Conservation (phyloP, 306 rosid genomes). For the Vigna unguiculata region DNA sequence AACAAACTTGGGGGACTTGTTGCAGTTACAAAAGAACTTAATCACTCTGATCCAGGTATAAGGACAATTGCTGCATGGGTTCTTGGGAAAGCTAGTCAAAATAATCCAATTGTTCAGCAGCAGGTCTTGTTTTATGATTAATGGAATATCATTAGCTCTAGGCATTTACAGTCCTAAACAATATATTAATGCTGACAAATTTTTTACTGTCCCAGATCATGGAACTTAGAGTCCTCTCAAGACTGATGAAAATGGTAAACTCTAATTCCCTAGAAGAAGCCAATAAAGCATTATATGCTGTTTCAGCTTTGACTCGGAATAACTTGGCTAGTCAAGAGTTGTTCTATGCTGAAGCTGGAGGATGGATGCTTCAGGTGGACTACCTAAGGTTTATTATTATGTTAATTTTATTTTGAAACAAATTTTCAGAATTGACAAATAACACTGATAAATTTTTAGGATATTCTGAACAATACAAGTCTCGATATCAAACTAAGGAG, state of each 20-base stretch:
- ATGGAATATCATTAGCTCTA: conserved; percentile 20
- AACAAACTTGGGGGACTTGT: conserved; percentile 77
- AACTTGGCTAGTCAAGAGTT: conserved; percentile 66
- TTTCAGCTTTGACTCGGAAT: conserved; percentile 78
- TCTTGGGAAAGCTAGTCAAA: conserved; percentile 86
- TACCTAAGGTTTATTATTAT: conserved; percentile 17
- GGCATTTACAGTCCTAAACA: conserved; percentile 32
- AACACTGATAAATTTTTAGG: conserved; percentile 52
- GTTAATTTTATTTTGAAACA: conserved; percentile 4
- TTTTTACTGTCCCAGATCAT: conserved; percentile 58
- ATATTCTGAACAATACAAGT: conserved; percentile 65
- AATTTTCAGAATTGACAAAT: conserved; percentile 9
- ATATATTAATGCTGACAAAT: conserved; percentile 33
- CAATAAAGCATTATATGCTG: conserved; percentile 82
- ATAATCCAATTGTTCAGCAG: conserved; percentile 77
- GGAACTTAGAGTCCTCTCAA: conserved; percentile 71
- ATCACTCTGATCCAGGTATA: conserved; percentile 66
- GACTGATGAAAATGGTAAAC: conserved; percentile 71
- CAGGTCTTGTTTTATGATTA: conserved; percentile 59
- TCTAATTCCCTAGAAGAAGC: conserved; percentile 78
- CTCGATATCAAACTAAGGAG: conserved; percentile 69
- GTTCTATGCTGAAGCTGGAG: conserved; percentile 76
- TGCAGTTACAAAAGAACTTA: conserved; percentile 61
- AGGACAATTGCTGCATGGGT: conserved; percentile 87
- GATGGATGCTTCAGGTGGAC: conserved; percentile 70